These are phyloP conservation scores for Curvularia sp. DNA, from an alignment of 2,329 filamentous ascomycete genomes.

Conservation along the genomic window DNA sequence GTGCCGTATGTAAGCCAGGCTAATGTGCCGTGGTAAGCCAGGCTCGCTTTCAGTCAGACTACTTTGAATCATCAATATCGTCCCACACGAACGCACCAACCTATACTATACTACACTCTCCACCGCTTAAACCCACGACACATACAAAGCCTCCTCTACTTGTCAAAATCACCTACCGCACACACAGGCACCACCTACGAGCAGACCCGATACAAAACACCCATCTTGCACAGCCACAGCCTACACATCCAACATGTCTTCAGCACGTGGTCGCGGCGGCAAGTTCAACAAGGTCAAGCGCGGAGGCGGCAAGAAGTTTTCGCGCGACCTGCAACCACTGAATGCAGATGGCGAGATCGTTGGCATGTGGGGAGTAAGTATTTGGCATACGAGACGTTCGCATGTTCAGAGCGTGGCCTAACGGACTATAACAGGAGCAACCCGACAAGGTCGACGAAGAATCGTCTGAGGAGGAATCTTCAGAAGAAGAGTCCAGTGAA, in stretches of 20 bases:
- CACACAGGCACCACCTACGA: conserved; percentile 11
- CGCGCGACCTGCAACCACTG: conserved; percentile 84
- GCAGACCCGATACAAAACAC: conserved; percentile 7
- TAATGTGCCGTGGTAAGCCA: conserved; percentile 20
- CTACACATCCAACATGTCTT: conserved; percentile 55
- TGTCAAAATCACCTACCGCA: not conserved
- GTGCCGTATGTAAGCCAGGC: not conserved
- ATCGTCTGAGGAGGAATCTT: conserved; percentile 49
- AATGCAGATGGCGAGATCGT: conserved; percentile 89
- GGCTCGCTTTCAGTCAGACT: conserved; percentile 16
- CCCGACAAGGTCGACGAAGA: conserved; percentile 61
- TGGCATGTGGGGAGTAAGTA: conserved; percentile 80
- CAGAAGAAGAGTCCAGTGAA: conserved; percentile 54
- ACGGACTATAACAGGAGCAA: conserved; percentile 37
- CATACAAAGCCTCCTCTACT: conserved; percentile 1
- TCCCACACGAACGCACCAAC: conserved; percentile 13
- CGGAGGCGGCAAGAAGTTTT: conserved; percentile 96
- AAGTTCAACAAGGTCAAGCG: conserved; percentile 94
- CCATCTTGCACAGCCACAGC: conserved; percentile 13
- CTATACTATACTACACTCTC: conserved; percentile 4
- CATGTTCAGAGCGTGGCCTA: conserved; percentile 18
- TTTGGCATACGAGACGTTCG: not conserved
- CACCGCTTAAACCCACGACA: conserved; percentile 11
- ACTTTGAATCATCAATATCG: conserved; percentile 10
- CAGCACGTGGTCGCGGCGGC: conserved; percentile 78